A percentile compares a stretch with the other conserved stretches of the same genome.
Conservation (phyloP, 495 filamentous ascomycete genomes). For the Neurospora sp. region DNA sequence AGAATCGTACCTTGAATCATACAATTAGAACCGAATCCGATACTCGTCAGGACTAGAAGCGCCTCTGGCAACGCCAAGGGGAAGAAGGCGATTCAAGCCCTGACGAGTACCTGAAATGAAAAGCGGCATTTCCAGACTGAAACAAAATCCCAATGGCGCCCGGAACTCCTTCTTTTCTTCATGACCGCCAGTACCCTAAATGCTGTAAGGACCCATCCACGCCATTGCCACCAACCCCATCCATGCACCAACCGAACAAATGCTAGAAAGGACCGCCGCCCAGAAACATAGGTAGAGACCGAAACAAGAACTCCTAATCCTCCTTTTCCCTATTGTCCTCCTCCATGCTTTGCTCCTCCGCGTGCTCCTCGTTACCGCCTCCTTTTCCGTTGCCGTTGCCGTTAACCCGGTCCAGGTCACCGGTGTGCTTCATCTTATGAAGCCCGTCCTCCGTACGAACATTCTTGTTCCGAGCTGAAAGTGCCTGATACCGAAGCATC, state of each 20-base stretch:
- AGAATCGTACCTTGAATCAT: background rate
- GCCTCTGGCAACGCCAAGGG: too few species aligned
- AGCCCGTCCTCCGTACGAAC: background rate
- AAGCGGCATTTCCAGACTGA: too few species aligned
- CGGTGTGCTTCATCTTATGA: background rate
- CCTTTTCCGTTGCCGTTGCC: background rate
- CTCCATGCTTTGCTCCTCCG: background rate
- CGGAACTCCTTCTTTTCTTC: background rate
- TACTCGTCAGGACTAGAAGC: too few species aligned
- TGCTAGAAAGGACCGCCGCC: conserved; percentile 8
- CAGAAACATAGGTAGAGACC: conserved; percentile 8
- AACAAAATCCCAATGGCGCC: too few species aligned
- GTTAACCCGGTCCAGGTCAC: background rate
- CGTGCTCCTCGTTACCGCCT: background rate
- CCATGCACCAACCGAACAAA: background rate
- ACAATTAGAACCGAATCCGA: background rate
- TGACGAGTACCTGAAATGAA: background rate
- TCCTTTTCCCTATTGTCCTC: background rate
- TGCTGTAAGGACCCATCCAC: background rate
- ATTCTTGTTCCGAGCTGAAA: background rate
- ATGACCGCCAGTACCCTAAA: too few species aligned
- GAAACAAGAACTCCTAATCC: background rate
- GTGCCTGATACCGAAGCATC: background rate
- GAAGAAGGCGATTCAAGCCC: too few species aligned
- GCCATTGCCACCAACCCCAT: background rate